Evolutionary conservation across 768 basidiomycete species (phyloP), one percentile per base, ranked within the genome.

Genomic region (Antrodiella citrinella): DNA sequence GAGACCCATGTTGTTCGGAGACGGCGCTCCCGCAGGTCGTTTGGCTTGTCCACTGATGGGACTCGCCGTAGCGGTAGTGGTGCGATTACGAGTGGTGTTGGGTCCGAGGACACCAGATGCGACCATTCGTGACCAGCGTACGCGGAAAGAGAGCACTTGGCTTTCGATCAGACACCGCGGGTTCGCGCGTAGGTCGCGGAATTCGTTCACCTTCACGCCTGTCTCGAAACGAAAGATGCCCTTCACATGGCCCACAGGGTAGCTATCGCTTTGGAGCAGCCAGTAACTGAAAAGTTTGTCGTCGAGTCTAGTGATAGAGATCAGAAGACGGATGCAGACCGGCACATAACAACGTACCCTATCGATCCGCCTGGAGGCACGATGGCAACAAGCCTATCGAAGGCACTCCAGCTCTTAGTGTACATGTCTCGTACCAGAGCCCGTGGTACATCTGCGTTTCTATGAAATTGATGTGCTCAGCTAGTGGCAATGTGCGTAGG

Each of bases 221-320:
- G 84, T 90, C 64, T 92, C 90, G 65, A 92, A 91, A 18, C 90
- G 82, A 67, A 78, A 89, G 52, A 90, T 87, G 9, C 90, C 90
- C 61, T 91, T 89, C 51, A 87, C 84, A 41, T 86, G 84, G 0
- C 86, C 79, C 47, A 81, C 75, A 1, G 89, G 87, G 62, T 76
- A 82, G 45, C 76, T 76, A 57, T 91, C 90, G 20, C 78, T 80
- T 65, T 91, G 89, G 13, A 91, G 73, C 53, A 88, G 74, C 86
- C 87, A 92, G 72, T 91, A 92, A 51, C 84, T 84, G 67, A 92
- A 92, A 1, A 92, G 77, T 62, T 93, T 93, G 70, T 92, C 89
- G 59, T 92, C 91, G 47, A 92, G 79, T n/a, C 88, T 90, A 54
- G 12, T n/a, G n/a, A 25, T 21, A 23, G 42, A 11, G 47, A 13